Evolutionary conservation across 2,329 filamentous ascomycete genomes (phyloP).

Genomic region (Trichoderma koningiopsis): DNA sequence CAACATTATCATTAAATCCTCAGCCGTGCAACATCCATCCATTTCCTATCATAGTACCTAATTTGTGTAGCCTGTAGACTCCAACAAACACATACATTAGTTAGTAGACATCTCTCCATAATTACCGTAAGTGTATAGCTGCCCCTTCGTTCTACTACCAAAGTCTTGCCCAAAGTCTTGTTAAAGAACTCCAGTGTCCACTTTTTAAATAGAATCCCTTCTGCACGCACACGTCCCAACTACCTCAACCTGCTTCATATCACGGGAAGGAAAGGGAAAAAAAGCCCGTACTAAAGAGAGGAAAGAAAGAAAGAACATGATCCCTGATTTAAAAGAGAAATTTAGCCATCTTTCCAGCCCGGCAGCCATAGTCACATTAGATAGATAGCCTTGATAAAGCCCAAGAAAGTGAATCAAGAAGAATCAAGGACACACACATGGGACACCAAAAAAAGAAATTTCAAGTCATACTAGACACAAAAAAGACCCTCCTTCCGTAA

Average conservation of each 20-base stretch:
- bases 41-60: background rate
- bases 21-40: background rate
- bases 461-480: slow-evolving; percentile 15
- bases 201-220: background rate
- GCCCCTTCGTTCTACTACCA: background rate
- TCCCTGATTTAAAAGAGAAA: too few species aligned
- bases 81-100: background rate
- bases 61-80: background rate
- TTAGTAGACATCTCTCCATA: background rate
- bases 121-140: background rate
- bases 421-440: background rate
- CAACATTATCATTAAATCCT: background rate
- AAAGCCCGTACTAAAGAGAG: background rate
- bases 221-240: background rate
- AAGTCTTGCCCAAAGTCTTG: background rate
- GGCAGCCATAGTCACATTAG: background rate
- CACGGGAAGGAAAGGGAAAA: background rate
- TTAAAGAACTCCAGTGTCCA: background rate
- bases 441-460: background rate
- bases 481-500: slow-evolving; percentile 27
- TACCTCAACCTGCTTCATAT: background rate
- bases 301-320: too few species aligned
- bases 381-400: background rate
- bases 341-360: background rate
- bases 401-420: background rate